Evolutionary conservation across 2,329 filamentous ascomycete species (phyloP), one percentile per base, ranked within the genome.

Genomic region (Talaromyces sp.): DNA sequence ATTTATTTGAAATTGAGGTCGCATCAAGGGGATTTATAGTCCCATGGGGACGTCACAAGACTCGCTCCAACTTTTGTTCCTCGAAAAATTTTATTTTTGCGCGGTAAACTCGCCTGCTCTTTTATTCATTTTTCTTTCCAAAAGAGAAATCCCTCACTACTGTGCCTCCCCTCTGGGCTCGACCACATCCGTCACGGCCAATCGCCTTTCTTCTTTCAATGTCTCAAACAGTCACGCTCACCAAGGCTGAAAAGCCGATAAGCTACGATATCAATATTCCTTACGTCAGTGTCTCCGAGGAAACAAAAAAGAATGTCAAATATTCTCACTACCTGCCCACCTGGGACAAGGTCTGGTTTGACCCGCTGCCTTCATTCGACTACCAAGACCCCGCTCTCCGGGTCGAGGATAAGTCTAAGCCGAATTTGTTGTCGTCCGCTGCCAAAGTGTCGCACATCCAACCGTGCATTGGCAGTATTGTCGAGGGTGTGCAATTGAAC

Each of bases 261-360:
- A 78, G 73, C 62, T 82, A 82, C 68, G 80, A 82, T 69, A 82
- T 82, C 72, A 82, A 82, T 70, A 76, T 82, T 58, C 81, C 81
- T 56, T 82, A 88, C 65, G 75, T 77, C 60, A 75, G 73, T 68
- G 76, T 75, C 67, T 75, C 74, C 66, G 75, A 74, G 69, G 75
- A 76, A 66, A 74, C 72, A 52, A 73, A 75, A n/a, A 70, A 73
- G 61, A 73, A 74, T 52, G 76, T 76, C 31, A 74, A 77, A 57
- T 82, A 82, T 68, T 77, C 79, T 10, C 72, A 80, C 60, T 83
- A 83, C 66, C 76, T 83, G 11, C 80, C 81, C 7, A 78, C 76
- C 50, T 83, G 80, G 80, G 81, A 83, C 64, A 75, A 77, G 43
- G 68, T 80, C 35, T 83, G 79, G 78, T 81, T 81, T 66, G 78